These are phyloP conservation scores for Phialophora macrospora DNA, from an alignment of 2,329 filamentous ascomycete genomes.

Conservation along the genomic window DNA sequence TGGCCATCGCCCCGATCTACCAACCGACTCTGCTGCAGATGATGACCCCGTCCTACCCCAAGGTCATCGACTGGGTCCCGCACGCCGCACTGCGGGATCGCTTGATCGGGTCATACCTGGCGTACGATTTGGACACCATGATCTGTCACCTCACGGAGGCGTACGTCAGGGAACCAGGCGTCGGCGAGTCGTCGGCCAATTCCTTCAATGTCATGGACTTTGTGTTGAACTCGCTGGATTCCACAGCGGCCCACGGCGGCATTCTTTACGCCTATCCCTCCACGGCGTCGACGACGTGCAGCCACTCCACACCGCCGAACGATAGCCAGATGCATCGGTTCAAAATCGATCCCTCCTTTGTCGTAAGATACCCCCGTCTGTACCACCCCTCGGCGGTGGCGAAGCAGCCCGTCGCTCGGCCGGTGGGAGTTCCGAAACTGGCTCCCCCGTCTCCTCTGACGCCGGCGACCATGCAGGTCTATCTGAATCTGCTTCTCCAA, in stretches of 20 bases:
- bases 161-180: neutral
- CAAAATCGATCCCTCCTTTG: neutral
- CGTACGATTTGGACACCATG: neutral
- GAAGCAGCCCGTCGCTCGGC: neutral
- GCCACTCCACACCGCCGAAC: neutral
- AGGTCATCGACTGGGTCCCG: neutral
- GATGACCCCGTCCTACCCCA: neutral
- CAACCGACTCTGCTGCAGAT: neutral
- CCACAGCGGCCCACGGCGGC: neutral
- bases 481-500: neutral
- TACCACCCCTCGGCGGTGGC: neutral
- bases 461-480: neutral
- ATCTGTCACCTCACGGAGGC: neutral
- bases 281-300: neutral
- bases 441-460: neutral
- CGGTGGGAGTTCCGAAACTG: neutral
- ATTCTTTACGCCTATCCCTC: neutral
- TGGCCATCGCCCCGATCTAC: neutral
- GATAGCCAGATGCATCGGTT: neutral
- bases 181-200: neutral
- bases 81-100: neutral
- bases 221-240: neutral
- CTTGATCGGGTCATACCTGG: neutral
- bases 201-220: neutral
- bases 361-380: neutral